Evolutionary conservation across 139 green algal species (phyloP).

Genomic region (Chlorella vulgaris): DNA sequence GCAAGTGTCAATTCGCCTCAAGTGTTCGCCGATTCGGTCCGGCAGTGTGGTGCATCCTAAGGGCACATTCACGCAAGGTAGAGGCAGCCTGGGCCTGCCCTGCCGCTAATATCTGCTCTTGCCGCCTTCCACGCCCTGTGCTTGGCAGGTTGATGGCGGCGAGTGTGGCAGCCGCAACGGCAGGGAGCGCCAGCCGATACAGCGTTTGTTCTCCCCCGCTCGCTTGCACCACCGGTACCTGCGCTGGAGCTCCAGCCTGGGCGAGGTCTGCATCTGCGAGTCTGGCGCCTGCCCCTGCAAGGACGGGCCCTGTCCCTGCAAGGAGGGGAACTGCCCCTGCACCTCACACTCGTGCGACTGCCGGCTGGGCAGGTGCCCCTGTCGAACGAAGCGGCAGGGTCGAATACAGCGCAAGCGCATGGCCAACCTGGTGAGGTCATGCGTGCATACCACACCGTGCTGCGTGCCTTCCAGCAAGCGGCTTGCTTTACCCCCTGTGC

Average conservation of each 20-base stretch:
- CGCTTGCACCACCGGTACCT: not conserved
- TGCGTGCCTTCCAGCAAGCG: too few species aligned
- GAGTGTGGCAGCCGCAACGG: not conserved
- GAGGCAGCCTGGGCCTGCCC: too few species aligned
- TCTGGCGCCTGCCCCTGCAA: not conserved
- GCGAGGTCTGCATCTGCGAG: not conserved
- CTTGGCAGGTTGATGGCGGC: too few species aligned
- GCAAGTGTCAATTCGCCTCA: too few species aligned
- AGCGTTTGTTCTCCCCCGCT: not conserved
- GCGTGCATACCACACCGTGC: too few species aligned
- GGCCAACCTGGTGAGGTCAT: not conserved
- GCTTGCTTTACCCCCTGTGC: too few species aligned
- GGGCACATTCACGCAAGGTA: too few species aligned
- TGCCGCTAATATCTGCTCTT: not conserved
- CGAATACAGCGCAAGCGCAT: not conserved
- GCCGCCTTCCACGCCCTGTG: too few species aligned
- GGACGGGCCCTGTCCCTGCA: not conserved
- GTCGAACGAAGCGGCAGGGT: not conserved
- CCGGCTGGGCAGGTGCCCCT: not conserved
- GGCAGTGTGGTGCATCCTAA: too few species aligned
- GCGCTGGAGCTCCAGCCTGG: not conserved
- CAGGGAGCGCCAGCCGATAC: not conserved
- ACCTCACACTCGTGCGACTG: not conserved
- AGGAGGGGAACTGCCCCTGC: not conserved
- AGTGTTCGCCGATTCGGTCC: too few species aligned